phyloP scores from a whole-genome alignment of 306 rosid species.

The Calophaca sinica region DNA sequence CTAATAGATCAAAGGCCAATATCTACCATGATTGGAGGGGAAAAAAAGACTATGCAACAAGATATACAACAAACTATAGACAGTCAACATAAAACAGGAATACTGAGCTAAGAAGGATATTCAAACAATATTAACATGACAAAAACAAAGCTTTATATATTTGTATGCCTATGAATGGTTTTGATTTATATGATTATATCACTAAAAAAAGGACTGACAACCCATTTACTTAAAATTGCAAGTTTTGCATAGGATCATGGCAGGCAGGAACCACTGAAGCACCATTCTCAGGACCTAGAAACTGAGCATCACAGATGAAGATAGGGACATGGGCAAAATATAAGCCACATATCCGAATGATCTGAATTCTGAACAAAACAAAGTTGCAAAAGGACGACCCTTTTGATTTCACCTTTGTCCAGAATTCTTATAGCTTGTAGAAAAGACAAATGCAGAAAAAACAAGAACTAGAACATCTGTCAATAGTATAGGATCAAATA shows the following conservation, averaged over 20 bases:
- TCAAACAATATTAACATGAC: not conserved
- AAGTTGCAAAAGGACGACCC: not conserved
- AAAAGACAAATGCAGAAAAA: not conserved
- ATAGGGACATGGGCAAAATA: conserved; percentile 23
- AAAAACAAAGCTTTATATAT: conserved; percentile 1
- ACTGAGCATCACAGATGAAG: conserved; percentile 23
- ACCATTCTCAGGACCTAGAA: conserved; percentile 1
- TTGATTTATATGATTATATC: conserved; percentile 22
- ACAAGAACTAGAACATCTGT: not conserved
- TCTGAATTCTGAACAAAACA: conserved; percentile 16
- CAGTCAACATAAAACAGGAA: conserved; percentile 2
- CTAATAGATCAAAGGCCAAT: conserved; percentile 13
- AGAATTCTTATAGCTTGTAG: conserved; percentile 15
- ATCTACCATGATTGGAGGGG: conserved; percentile 8
- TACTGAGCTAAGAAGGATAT: not conserved
- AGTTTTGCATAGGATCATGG: not conserved
- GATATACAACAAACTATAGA: conserved; percentile 10
- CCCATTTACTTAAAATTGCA: not conserved
- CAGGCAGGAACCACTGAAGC: not conserved
- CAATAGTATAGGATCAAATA: conserved; percentile 27
- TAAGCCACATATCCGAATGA: conserved; percentile 4
- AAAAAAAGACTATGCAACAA: not conserved
- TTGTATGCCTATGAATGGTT: conserved; percentile 7
- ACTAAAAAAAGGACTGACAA: conserved; percentile 8
- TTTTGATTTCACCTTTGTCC: conserved; percentile 18